These are phyloP conservation scores for Mycena metata DNA, from an alignment of 768 basidiomycete species.

Conservation along the genomic window DNA sequence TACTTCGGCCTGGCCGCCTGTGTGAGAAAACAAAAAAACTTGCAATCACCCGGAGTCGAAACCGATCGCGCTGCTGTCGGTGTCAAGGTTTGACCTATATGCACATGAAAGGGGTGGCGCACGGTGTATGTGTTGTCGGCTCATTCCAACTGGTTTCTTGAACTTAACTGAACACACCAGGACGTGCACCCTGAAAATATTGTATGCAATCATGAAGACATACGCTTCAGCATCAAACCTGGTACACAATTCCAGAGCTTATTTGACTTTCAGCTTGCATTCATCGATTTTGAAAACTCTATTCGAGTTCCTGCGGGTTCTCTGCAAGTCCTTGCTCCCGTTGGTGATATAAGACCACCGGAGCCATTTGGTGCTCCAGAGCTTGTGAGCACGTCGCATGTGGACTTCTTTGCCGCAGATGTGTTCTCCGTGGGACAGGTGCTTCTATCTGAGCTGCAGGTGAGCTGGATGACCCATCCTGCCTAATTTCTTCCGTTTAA, in stretches of 20 bases:
- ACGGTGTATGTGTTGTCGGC: constrained; percentile 5
- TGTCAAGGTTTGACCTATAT: constrained; percentile 9
- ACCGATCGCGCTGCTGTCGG: no score
- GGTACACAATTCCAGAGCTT: constrained; percentile 5
- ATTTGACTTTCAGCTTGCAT: constrained; percentile 9
- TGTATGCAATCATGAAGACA: constrained; percentile 10
- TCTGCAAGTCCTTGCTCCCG: neutral
- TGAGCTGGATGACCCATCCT: neutral
- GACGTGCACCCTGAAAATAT: constrained; percentile 11
- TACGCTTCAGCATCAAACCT: constrained; percentile 8
- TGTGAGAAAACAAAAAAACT: no score
- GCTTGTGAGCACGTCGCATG: neutral
- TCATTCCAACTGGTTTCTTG: constrained; percentile 1
- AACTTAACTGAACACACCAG: constrained; percentile 1
- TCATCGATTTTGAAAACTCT: constrained; percentile 13
- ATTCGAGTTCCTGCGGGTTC: constrained; percentile 6
- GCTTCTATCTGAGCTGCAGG: constrained; percentile 11
- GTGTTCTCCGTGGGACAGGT: constrained; percentile 6
- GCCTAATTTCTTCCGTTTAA: constrained; percentile 1
- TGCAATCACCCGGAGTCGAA: no score
- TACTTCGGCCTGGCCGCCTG: no score
- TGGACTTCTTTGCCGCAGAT: constrained; percentile 11
- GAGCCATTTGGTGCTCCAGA: constrained; percentile 13
- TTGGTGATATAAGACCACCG: constrained; percentile 11
- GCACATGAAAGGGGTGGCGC: constrained; percentile 12